Conservation (phyloP, 768 basidiomycete species). For the Auricularia cornea region DNA sequence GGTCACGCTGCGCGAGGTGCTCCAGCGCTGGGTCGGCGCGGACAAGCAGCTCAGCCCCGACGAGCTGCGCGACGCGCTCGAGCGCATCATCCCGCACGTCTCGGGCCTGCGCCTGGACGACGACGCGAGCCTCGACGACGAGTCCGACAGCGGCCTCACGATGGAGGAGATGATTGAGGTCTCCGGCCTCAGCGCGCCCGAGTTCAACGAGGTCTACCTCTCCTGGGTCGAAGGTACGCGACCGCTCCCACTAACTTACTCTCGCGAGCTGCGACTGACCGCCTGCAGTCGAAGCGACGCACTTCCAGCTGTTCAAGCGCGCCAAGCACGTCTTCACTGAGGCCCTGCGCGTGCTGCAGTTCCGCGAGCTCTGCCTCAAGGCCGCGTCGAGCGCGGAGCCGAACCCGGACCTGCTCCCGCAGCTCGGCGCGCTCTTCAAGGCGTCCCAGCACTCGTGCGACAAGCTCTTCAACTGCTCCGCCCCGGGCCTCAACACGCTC, state of each 20-base stretch:
- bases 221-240: conserved; percentile 70
- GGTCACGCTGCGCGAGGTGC: conserved; percentile 59
- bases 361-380: conserved; percentile 57
- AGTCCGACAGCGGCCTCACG: conserved; percentile 52
- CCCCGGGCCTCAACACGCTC: conserved; percentile 67
- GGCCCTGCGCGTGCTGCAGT: conserved; percentile 70
- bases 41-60: conserved; percentile 38
- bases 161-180: conserved; percentile 65
- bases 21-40: conserved; percentile 48
- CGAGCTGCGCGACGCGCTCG: conserved; percentile 39
- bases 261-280: conserved; percentile 4
- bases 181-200: conserved; percentile 44
- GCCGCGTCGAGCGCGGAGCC: conserved; percentile 18
- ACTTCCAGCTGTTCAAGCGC: conserved; percentile 79
- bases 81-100: conserved; percentile 38
- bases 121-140: conserved; percentile 14
- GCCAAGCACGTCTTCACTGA: conserved; percentile 76
- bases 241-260: neutral
- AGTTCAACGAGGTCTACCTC: conserved; percentile 61
- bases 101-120: conserved; percentile 43
- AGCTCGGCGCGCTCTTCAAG: conserved; percentile 69
- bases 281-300: conserved; percentile 58
- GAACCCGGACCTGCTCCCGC: conserved; percentile 26
- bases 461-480: conserved; percentile 67
- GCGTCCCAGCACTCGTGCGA: conserved; percentile 67